These are phyloP conservation scores for Phaeosphaeria sp. DNA, from an alignment of 2,329 filamentous ascomycete species.

Conservation along the genomic window DNA sequence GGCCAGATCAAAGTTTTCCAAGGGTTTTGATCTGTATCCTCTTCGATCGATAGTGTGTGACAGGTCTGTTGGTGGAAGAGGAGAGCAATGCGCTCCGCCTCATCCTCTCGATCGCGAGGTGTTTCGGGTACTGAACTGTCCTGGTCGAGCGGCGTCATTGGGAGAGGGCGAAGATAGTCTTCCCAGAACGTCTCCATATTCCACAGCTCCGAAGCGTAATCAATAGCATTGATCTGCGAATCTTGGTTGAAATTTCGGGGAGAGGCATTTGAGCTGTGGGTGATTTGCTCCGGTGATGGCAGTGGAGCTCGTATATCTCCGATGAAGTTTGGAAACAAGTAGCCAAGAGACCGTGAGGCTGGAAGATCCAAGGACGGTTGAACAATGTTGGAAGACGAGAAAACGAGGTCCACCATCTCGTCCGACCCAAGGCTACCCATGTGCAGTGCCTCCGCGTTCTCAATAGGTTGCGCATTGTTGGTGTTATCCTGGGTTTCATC, in stretches of 20 bases:
- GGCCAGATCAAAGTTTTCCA: slow-evolving; percentile 75
- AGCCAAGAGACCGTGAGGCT: slow-evolving; percentile 12
- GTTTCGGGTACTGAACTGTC: neutral
- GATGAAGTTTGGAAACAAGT: slow-evolving; percentile 8
- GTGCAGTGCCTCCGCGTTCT: neutral
- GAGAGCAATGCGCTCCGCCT: slow-evolving; percentile 14
- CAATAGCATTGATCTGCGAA: neutral
- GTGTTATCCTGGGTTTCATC: neutral
- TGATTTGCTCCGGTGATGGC: neutral
- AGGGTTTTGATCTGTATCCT: slow-evolving; percentile 70
- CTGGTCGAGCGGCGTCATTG: slow-evolving; percentile 8
- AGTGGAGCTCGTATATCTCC: slow-evolving; percentile 2
- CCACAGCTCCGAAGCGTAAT: slow-evolving; percentile 18
- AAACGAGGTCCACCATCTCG: slow-evolving; percentile 10
- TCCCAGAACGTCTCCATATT: slow-evolving; percentile 22
- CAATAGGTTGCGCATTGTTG: neutral
- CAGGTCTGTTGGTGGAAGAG: slow-evolving; percentile 70
- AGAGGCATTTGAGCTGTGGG: slow-evolving; percentile 4
- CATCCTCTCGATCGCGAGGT: slow-evolving; percentile 8
- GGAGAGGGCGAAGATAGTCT: slow-evolving; percentile 15
- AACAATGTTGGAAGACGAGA: slow-evolving; percentile 11
- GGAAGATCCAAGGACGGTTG: slow-evolving; percentile 8
- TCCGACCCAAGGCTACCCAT: slow-evolving; percentile 1
- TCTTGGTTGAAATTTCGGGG: neutral
- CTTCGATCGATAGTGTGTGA: slow-evolving; percentile 72